Percentiles rank a stretch among this genome's conserved stretches.
phyloP scores from a whole-genome alignment of 2,329 filamentous ascomycete species.

The Fusarium sp. region DNA sequence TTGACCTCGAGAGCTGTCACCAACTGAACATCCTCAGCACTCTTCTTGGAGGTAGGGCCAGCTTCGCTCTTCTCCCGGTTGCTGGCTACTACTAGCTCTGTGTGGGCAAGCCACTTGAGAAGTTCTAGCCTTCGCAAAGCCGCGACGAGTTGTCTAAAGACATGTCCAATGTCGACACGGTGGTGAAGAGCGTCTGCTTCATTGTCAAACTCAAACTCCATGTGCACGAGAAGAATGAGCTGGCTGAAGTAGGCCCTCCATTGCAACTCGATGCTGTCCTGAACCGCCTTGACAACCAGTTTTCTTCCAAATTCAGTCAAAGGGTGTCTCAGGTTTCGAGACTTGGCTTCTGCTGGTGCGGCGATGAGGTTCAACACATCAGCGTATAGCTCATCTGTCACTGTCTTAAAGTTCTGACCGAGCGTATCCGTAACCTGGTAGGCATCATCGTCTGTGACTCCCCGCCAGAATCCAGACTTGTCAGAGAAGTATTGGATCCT shows the following conservation, averaged over 20 bases:
- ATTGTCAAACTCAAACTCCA: constrained; percentile 84
- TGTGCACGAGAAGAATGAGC: constrained; percentile 83
- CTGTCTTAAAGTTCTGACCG: constrained; percentile 71
- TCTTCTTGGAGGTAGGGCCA: constrained; percentile 51
- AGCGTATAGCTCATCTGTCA: constrained; percentile 65
- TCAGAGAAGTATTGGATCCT: constrained; percentile 84
- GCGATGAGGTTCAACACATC: constrained; percentile 60
- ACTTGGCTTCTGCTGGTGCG: constrained; percentile 57
- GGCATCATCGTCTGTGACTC: constrained; percentile 85
- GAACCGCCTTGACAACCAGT: constrained; percentile 78
- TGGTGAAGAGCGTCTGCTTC: constrained; percentile 73
- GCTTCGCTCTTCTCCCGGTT: constrained; percentile 51
- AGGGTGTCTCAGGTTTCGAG: constrained; percentile 59
- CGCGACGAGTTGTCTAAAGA: constrained; percentile 77
- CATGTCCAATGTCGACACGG: constrained; percentile 71
- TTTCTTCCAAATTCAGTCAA: constrained; percentile 82
- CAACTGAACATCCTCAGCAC: constrained; percentile 57
- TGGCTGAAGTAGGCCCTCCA: constrained; percentile 83
- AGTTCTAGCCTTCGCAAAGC: constrained; percentile 80
- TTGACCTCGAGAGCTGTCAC: constrained; percentile 70
- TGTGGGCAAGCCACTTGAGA: constrained; percentile 74
- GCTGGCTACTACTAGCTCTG: constrained; percentile 63
- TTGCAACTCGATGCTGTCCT: constrained; percentile 80
- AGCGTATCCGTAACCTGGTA: constrained; percentile 75
- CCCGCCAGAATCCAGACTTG: constrained; percentile 79